Conservation (phyloP, 1,284 basidiomycete genomes). For the Cutaneotrichosporon spelunceum region DNA sequence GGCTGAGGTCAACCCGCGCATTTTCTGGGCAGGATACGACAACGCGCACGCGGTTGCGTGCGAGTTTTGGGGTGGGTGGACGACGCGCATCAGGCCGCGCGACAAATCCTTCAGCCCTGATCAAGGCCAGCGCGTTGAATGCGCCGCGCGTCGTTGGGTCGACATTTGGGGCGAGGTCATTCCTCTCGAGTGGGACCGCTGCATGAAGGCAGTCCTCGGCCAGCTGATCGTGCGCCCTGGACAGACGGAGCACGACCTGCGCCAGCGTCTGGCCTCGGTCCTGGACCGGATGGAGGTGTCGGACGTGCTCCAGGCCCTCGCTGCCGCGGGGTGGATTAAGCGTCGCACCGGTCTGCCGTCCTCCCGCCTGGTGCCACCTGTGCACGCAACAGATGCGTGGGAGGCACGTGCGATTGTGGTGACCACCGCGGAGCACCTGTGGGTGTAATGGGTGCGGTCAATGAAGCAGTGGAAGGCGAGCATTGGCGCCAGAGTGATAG, state of each 20-base stretch:
- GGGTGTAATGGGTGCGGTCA: neutral
- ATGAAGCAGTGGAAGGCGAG: neutral
- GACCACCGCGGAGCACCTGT: constrained; percentile 11
- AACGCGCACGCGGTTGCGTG: constrained; percentile 54
- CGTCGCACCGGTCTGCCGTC: constrained; percentile 10
- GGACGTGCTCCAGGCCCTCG: constrained; percentile 62
- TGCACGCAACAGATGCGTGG: constrained; percentile 34
- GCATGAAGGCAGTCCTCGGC: constrained; percentile 64
- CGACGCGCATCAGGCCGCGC: neutral
- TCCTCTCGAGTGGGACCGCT: constrained; percentile 65
- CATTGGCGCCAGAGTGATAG: neutral
- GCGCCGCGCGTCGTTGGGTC: constrained; percentile 57
- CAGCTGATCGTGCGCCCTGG: constrained; percentile 67
- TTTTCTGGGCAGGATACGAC: constrained; percentile 67
- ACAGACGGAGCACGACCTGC: constrained; percentile 59
- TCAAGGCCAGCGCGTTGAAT: neutral
- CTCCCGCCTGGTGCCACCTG: constrained; percentile 26
- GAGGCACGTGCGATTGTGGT: constrained; percentile 32
- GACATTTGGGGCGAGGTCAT: constrained; percentile 65
- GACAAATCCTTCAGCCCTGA: neutral
- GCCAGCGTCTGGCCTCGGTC: constrained; percentile 62
- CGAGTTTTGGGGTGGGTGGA: neutral
- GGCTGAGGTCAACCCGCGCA: constrained; percentile 52
- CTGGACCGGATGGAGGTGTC: constrained; percentile 72
- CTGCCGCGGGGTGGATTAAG: constrained; percentile 21